phyloP scores from a whole-genome alignment of 164 flowering plant genomes.

The Aristolochia contorta region DNA sequence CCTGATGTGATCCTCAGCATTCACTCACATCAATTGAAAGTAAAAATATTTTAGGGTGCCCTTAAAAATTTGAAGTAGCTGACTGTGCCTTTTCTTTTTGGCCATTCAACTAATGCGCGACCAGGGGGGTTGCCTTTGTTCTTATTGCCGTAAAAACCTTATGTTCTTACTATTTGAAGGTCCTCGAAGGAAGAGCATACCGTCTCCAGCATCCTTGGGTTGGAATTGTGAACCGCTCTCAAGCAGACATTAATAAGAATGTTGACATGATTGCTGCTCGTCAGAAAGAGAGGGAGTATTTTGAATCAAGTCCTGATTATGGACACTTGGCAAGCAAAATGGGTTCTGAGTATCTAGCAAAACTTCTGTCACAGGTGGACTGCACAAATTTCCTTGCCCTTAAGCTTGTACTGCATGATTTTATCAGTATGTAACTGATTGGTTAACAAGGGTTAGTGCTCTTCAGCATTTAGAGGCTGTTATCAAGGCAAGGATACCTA shows the following conservation, averaged over 20 bases:
- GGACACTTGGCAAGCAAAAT: constrained; percentile 68
- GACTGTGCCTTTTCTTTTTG: no score
- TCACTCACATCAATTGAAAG: no score
- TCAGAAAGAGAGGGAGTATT: constrained; percentile 66
- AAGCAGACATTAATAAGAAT: constrained; percentile 84
- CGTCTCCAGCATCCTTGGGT: constrained; percentile 89
- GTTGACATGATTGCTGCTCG: constrained; percentile 83
- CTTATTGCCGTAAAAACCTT: background rate
- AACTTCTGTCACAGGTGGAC: constrained; percentile 74
- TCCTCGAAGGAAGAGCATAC: constrained; percentile 84
- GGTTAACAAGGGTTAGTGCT: constrained; percentile 5
- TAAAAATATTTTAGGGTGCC: no score
- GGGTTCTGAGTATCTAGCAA: constrained; percentile 95
- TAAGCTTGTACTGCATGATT: background rate
- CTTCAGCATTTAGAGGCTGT: constrained; percentile 83
- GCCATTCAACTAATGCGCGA: no score
- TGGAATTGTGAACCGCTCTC: constrained; percentile 90
- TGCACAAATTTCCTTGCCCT: constrained; percentile 1
- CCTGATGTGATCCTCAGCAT: no score
- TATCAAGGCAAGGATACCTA: constrained; percentile 81
- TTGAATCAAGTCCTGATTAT: constrained; percentile 73
- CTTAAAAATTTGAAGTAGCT: no score
- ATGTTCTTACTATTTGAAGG: constrained; percentile 27
- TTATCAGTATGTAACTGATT: constrained; percentile 2
- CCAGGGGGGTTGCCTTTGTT: no score